phyloP scores from a whole-genome alignment of 2,329 filamentous ascomycete species.

The Sporothrix globosa region DNA sequence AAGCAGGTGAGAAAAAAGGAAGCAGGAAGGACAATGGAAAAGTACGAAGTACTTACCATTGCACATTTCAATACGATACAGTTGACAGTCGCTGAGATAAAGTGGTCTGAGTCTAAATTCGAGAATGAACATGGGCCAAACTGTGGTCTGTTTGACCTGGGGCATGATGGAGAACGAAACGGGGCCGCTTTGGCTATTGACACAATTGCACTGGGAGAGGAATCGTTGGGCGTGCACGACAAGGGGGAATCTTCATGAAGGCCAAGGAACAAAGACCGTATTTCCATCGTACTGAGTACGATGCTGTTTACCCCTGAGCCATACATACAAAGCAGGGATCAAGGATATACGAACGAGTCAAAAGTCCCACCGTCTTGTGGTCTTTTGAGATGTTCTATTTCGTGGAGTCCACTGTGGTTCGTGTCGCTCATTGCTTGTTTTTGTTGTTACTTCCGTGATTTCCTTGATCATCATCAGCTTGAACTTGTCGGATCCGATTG shows the following conservation, averaged over 20 bases:
- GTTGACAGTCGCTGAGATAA: too few relatives aligned
- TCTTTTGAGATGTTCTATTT: neutral
- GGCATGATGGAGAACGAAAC: neutral
- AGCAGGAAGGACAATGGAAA: neutral
- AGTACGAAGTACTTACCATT: neutral
- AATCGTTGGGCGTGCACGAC: too few relatives aligned
- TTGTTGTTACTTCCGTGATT: neutral
- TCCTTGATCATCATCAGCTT: neutral
- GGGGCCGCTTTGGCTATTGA: neutral
- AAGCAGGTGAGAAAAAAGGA: neutral
- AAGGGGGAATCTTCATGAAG: too few relatives aligned
- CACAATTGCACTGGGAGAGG: neutral
- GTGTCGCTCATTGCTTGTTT: conserved; percentile 11
- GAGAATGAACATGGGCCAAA: neutral
- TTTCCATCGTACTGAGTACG: too few relatives aligned
- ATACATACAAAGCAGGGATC: neutral
- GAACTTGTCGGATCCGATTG: neutral
- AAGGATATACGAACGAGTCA: neutral
- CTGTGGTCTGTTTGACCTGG: neutral
- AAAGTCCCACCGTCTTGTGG: too few relatives aligned
- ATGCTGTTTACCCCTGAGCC: neutral
- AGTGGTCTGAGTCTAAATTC: too few relatives aligned
- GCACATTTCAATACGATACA: too few relatives aligned
- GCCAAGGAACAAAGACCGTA: too few relatives aligned
- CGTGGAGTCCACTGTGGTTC: neutral